Evolutionary conservation across 805 yeast genomes (phyloP), one percentile per base, ranked within the genome.

Genomic region (Metschnikowia hibisci): DNA sequence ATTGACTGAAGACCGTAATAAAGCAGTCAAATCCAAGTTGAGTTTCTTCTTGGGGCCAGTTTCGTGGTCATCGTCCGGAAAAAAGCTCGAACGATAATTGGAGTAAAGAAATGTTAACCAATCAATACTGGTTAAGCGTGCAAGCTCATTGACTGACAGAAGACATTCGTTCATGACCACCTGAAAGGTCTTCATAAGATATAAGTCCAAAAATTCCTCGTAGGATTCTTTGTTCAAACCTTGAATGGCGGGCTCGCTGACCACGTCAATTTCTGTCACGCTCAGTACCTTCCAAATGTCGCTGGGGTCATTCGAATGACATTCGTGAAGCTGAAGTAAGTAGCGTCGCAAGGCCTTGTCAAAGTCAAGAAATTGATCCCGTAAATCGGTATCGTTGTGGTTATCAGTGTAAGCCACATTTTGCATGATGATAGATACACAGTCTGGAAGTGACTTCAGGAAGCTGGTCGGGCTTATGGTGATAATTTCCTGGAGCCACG

Each of bases 41-140:
- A 51, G 46, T 22, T 45, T 51, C 8, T 53, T 55, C n/a, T 37
- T 37, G 8, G 33, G 40, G 8, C 33, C 32, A 2, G 18, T 14
- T n/a, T 51, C 56, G 4, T 51, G 53, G 6, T 43, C 46, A 10
- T 41, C 38, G 31, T 69, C 64, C 22, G 61, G 56, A 34, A 65
- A 60, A 36, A 67, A 67, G 22, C 61, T 52, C 4, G 58, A 51
- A 2, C 69, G 57, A 45, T 83, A 82, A 51, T 82, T 82, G 22
- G 78, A 73, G 56, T 89, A 91, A 32, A 93, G 71, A 74, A 87
- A 79, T 12, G 81, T 80, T 26, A 93, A 69, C 99, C 99, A 93
- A 50, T 90, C 96, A 28, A 93, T 67, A 18, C 93, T 82, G 0
- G 95, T 87, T 27, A 88, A 74, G 45, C 93, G 75, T 0, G 96